Evolutionary conservation across 495 filamentous ascomycete species (phyloP), one percentile per base, ranked within the genome.

Genomic region (Aspergillus conjunctus): DNA sequence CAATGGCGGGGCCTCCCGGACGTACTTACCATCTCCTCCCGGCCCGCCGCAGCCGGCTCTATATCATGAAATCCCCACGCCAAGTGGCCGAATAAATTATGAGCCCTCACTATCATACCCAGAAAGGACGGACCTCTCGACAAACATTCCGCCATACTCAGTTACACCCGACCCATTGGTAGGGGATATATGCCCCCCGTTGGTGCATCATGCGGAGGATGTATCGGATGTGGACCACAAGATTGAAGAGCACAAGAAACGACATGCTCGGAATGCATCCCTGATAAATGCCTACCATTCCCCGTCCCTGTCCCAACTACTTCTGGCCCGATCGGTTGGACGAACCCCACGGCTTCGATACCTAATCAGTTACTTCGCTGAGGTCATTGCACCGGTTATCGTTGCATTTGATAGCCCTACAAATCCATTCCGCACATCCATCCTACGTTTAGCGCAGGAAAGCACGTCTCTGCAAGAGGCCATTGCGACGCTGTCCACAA

Each of bases 391-490:
- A 61, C 90, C 91, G 0, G 88, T 91, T 61, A 89, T 97, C 66
- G 92, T 97, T 15, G 88, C 92, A 49, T 94, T 97, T 73, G 93
- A 98, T 68, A 86, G 86, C 9, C 88, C 91, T 10, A 85, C 77
- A 14, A 89, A 97, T 67, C 93, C 93, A 1, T 98, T 92, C 69
- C 82, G 93, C 55, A 87, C 87, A 53, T 88, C 95, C 61, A 87
- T 98, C 45, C 80, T 97, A 34, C 87, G 85, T 20, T 81, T 97
- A 41, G 91, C 91, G 17, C 80, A 87, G 50, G 79, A 83, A 31
- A 97, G 90, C 71, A 85, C 87, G 66, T 92, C 91, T 62, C 74
- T 97, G 20, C 91, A 93, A 67, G 91, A 96, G 71, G 93, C 93
- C 15, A 91, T 98, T 68, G 94, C 93, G 61, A 92, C 93, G 7